Conservation (phyloP, 2,329 filamentous ascomycete genomes). For the Alternaria postmessia region DNA sequence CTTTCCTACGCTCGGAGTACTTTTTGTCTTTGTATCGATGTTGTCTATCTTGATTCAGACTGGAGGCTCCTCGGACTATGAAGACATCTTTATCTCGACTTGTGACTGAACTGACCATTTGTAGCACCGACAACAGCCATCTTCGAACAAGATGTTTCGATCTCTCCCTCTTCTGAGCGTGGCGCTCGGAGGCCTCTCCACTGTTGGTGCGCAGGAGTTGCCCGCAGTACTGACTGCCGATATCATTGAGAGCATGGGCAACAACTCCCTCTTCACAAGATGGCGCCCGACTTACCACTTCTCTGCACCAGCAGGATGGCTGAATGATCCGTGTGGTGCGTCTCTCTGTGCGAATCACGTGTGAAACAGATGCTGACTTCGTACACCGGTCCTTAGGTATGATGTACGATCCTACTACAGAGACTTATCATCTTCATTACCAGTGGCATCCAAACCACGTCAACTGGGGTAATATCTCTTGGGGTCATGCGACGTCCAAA, state of each 20-base stretch:
- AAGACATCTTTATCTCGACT: background rate
- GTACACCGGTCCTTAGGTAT: constrained; percentile 39
- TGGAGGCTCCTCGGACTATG: background rate
- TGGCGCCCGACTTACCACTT: constrained; percentile 59
- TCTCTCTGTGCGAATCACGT: background rate
- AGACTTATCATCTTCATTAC: constrained; percentile 62
- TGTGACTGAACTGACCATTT: constrained; percentile 1
- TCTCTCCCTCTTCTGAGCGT: constrained; percentile 34
- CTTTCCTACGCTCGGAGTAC: background rate
- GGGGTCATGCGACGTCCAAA: constrained; percentile 59
- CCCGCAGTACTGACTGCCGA: constrained; percentile 39
- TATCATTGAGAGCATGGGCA: constrained; percentile 48
- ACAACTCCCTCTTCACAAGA: constrained; percentile 59
- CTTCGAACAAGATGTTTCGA: constrained; percentile 30
- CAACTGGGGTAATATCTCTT: constrained; percentile 58
- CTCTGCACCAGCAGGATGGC: constrained; percentile 58
- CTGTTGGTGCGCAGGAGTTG: constrained; percentile 32
- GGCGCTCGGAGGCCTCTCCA: constrained; percentile 31
- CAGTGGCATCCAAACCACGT: constrained; percentile 61
- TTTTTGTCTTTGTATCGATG: background rate
- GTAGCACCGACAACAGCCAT: constrained; percentile 1
- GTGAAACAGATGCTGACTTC: background rate
- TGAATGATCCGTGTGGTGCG: constrained; percentile 46
- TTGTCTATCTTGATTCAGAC: background rate
- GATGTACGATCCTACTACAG: constrained; percentile 58